Evolutionary conservation across 108 stramenopile genomes (phyloP).

Genomic region (Stephanodiscus triporus): DNA sequence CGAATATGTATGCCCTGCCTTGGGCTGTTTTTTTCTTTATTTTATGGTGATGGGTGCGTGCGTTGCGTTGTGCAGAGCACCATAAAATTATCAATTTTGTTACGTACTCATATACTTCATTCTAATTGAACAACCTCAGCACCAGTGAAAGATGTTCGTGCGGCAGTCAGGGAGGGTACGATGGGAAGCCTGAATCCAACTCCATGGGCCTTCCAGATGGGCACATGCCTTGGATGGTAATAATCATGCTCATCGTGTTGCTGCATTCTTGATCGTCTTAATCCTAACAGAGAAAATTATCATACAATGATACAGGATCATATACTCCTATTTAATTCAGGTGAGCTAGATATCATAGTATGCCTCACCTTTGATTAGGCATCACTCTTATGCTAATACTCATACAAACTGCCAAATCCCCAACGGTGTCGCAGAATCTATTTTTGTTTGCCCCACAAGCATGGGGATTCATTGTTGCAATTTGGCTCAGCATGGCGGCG

Average conservation of each 20-base stretch:
- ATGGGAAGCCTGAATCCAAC: constrained; percentile 78
- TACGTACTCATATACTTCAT: background rate
- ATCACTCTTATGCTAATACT: background rate
- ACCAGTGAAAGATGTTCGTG: constrained; percentile 54
- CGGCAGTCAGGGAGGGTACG: constrained; percentile 51
- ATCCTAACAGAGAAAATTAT: no score
- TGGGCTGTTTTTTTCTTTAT: constrained; percentile 57
- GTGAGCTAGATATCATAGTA: constrained; percentile 13
- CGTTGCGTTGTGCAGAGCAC: background rate
- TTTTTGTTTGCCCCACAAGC: constrained; percentile 78
- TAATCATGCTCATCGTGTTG: background rate
- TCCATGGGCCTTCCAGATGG: constrained; percentile 83
- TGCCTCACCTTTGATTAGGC: background rate
- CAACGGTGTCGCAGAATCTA: constrained; percentile 45
- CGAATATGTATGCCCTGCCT: constrained; percentile 67
- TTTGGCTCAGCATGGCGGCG: constrained; percentile 79
- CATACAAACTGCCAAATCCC: constrained; percentile 51
- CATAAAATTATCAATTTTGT: background rate
- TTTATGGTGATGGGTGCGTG: constrained; percentile 66
- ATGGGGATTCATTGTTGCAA: constrained; percentile 65
- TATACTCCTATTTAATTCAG: constrained; percentile 60
- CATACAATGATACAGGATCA: constrained; percentile 37
- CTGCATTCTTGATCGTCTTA: no score
- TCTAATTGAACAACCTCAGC: constrained; percentile 25
- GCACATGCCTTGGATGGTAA: constrained; percentile 66